phyloP scores from a whole-genome alignment of 495 filamentous ascomycete species.

The Elaphomyces granulatus region DNA sequence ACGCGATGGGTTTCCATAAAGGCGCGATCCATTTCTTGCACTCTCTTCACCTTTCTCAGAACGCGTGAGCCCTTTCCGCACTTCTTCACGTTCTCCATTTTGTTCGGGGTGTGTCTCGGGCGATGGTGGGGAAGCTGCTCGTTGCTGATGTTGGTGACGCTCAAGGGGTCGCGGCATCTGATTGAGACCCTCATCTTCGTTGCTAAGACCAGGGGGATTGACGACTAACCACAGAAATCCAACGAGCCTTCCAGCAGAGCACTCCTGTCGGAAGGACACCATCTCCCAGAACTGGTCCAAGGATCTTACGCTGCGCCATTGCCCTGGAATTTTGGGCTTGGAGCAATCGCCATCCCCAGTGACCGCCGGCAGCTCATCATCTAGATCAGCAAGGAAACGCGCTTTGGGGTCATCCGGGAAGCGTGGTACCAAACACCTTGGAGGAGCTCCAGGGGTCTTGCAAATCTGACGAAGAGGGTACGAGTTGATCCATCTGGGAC shows the following conservation, averaged over 20 bases:
- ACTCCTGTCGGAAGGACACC: conserved; percentile 96
- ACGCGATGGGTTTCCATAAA: too few species aligned
- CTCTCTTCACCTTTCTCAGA: too few species aligned
- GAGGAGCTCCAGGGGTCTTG: conserved; percentile 44
- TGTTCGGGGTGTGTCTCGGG: too few species aligned
- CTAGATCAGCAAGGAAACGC: conserved; percentile 75
- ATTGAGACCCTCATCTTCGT: conserved; percentile 15
- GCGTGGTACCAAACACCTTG: conserved; percentile 71
- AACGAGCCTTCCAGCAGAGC: conserved; percentile 75
- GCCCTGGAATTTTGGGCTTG: conserved; percentile 33
- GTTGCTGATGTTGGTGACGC: too few species aligned
- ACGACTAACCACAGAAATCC: conserved; percentile 93
- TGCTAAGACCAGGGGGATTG: conserved; percentile 32
- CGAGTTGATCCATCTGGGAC: conserved; percentile 35
- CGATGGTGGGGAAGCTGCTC: conserved; percentile 1
- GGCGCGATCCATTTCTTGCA: too few species aligned
- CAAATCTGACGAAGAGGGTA: conserved; percentile 54
- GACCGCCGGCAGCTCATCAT: conserved; percentile 52
- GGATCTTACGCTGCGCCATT: conserved; percentile 70
- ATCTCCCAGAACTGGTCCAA: conserved; percentile 95
- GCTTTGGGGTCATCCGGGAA: conserved; percentile 97
- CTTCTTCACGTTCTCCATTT: too few species aligned
- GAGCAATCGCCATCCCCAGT: conserved; percentile 16
- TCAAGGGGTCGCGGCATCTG: too few species aligned
- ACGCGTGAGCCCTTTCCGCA: too few species aligned